Evolutionary conservation across 345 rosid species (phyloP).

Genomic region (Populus ilicifolia): DNA sequence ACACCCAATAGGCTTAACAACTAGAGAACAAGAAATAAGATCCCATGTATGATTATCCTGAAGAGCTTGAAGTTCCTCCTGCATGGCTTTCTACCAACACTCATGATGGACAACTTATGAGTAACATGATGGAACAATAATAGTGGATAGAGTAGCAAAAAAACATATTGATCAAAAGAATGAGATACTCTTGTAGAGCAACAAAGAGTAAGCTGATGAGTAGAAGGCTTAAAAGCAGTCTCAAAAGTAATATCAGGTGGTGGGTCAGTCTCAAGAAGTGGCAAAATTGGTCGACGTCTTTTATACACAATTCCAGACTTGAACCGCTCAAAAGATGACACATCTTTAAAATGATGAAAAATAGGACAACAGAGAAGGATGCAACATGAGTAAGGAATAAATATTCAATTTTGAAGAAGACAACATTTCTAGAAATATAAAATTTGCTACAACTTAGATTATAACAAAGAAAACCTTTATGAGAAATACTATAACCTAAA

Average conservation of each 20-base stretch:
- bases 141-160: background rate
- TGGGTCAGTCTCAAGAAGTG: rapidly evolving
- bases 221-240: too few relatives aligned
- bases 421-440: background rate
- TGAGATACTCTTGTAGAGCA: too few relatives aligned
- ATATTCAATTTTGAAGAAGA: background rate
- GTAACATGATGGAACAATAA: too few relatives aligned
- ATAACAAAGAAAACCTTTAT: background rate
- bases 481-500: too few relatives aligned
- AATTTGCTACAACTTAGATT: too few relatives aligned
- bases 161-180: too few relatives aligned
- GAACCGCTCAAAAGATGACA: background rate
- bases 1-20: too few relatives aligned
- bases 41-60: too few relatives aligned
- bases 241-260: background rate
- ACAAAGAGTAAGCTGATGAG: rapidly evolving
- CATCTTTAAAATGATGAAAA: background rate
- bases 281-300: background rate
- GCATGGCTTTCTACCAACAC: too few relatives aligned
- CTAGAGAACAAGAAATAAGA: too few relatives aligned
- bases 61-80: too few relatives aligned
- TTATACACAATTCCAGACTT: background rate
- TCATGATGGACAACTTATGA: too few relatives aligned
- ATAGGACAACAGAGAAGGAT: background rate
- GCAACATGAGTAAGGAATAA: background rate